phyloP scores from a whole-genome alignment of 2,329 filamentous ascomycete genomes.

The Alternaria conjuncta region DNA sequence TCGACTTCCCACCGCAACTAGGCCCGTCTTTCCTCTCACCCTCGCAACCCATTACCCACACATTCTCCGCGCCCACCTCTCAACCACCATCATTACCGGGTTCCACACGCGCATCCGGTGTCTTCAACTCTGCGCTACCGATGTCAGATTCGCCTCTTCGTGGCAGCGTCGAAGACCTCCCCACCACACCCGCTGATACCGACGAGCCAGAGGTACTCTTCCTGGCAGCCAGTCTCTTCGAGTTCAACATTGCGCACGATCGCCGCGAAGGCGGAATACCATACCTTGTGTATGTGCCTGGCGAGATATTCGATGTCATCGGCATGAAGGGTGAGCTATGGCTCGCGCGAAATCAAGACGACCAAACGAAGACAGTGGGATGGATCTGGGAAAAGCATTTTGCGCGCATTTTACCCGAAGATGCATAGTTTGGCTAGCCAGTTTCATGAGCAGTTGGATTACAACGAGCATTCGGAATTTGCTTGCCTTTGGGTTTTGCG shows the following conservation, averaged over 20 bases:
- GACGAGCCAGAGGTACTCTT: slow-evolving; percentile 79
- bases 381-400: slow-evolving; percentile 99
- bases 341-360: slow-evolving; percentile 97
- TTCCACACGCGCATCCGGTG: slow-evolving; percentile 67
- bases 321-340: slow-evolving; percentile 97
- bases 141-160: slow-evolving; percentile 65
- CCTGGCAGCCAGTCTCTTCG: slow-evolving; percentile 90
- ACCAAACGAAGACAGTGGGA: slow-evolving; percentile 76
- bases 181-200: slow-evolving; percentile 50
- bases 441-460: not conserved
- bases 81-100: slow-evolving; percentile 34
- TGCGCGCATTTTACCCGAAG: slow-evolving; percentile 51
- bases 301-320: slow-evolving; percentile 77
- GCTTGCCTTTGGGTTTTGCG: not conserved
- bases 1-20: slow-evolving; percentile 35
- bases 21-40: slow-evolving; percentile 39
- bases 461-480: not conserved
- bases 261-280: slow-evolving; percentile 94
- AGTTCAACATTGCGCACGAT: slow-evolving; percentile 94
- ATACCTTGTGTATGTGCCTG: slow-evolving; percentile 92
- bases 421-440: slow-evolving; percentile 21
- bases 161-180: slow-evolving; percentile 30
- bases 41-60: slow-evolving; percentile 22
- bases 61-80: slow-evolving; percentile 25
- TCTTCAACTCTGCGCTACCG: slow-evolving; percentile 88